Base-by-base conservation (phyloP, 2,329 filamentous ascomycete species). In the Aspergillus sp. region DNA sequence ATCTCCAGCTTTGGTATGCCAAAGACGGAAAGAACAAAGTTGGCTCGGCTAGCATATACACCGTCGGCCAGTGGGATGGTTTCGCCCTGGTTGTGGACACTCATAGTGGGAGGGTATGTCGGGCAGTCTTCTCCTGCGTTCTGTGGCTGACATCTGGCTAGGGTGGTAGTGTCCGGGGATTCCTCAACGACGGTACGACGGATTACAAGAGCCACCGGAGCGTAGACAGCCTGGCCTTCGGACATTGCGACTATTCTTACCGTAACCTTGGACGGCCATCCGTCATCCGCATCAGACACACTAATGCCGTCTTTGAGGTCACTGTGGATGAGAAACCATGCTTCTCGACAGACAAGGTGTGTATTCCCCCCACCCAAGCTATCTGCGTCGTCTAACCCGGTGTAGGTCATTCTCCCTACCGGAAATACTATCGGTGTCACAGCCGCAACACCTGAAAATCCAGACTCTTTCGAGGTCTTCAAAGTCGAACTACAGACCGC, bases 401-500 rank as follows among this genome's bases (percentile, higher is more conserved):
- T 48, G 33, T 60, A 91, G 80, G 83, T 98, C 68, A 81, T 80
- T 60, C 83, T 99, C 23, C 95, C 93, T 3, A 68, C 82, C 2
- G 90, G 90, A 64, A 96, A 98, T 79, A 84, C 85, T 72, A 90
- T 96, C 64, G 95, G 95, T 67, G 79, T 99, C 65, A 91, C 90
- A 12, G 95, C 93, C 43, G 90, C 91, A 15, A 93, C 91, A 3
- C 90, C 91, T 31, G 93, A 98, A 65, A 93, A 87, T 67, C 92
- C 95, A 0, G 95, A 99, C 77, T 96, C 91, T 5, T 96, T 97
- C 69, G 95, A 99, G 76, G 76, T 96, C 64, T 95, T 93, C 81
- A 96, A 93, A 73, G 84, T 98, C 70, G 82, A 90, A 37, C 85
- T 95, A 52, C 85, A 87, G 69, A 87, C 84, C 45, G 58, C 54